These are phyloP conservation scores for Aspergillus clavatus DNA, from an alignment of 2,329 filamentous ascomycete species.

Conservation along the genomic window DNA sequence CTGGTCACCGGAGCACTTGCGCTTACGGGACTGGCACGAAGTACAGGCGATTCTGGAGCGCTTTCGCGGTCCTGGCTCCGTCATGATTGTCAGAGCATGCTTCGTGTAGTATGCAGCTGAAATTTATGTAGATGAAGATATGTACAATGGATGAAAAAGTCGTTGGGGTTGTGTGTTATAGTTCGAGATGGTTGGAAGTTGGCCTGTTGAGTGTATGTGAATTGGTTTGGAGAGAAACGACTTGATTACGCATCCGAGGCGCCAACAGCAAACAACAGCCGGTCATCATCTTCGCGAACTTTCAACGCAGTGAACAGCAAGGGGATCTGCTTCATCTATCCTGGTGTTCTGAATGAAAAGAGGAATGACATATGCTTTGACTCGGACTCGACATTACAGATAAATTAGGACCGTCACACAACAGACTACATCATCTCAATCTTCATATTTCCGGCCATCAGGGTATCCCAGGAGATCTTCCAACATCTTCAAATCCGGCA, in stretches of 20 bases:
- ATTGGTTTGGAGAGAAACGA: background rate
- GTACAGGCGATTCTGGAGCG: constrained; percentile 47
- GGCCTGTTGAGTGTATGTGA: background rate
- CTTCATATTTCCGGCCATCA: constrained; percentile 23
- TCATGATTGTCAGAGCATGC: constrained; percentile 17
- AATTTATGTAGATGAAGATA: too few relatives aligned
- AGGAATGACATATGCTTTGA: too few relatives aligned
- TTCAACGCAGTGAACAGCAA: too few relatives aligned
- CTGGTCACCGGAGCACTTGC: constrained; percentile 51
- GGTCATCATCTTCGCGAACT: too few relatives aligned
- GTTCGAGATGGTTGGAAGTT: background rate
- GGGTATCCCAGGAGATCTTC: constrained; percentile 26
- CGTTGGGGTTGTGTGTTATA: background rate
- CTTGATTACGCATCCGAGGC: background rate
- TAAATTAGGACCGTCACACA: background rate
- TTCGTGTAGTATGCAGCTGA: too few relatives aligned
- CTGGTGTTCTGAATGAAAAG: too few relatives aligned
- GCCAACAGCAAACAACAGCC: too few relatives aligned
- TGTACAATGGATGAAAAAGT: background rate
- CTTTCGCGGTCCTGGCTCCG: constrained; percentile 27
- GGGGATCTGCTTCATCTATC: too few relatives aligned
- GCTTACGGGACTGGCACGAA: constrained; percentile 52
- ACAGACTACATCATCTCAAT: constrained; percentile 4
- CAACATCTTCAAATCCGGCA: constrained; percentile 26
- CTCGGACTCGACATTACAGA: background rate